Evolutionary conservation across 2,329 filamentous ascomycete genomes (phyloP), one percentile per base, ranked within the genome.

Genomic region (Neobulgaria alba): DNA sequence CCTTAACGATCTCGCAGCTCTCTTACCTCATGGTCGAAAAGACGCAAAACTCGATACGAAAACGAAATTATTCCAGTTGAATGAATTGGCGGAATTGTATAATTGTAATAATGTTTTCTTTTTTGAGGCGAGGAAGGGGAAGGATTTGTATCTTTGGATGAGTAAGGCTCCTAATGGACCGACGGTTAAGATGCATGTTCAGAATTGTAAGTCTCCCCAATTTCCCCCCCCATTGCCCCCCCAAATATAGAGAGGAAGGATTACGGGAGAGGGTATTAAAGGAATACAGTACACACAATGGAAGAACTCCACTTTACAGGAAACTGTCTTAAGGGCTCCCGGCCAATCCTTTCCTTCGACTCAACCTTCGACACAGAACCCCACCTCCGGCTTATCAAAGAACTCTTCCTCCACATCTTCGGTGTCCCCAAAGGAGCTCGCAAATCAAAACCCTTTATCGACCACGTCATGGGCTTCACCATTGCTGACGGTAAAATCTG

Each of bases 1-100:
- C 32, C 74, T 98, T 48, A 85, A 89, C 58, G 92, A 98, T 59
- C 72, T 98, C 35, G 79, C 87, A 43, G 75, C 83, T 20, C 79
- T 98, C 64, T 79, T 98, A 51, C 92, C 92, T 2, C 92, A 98
- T 63, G 81, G 82, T 51, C 80, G 87, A 59, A 95, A 94, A 68
- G 92, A 98, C 62, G 87, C 85, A 55, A 98, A 98, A 66, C 85
- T 95, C 52, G 92, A 98, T 63, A 92, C 87, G 39, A 96, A 96
- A 67, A 89, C 85, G 29, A 88, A 92, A 69, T 73, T 88, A 54
- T 74, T 79, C 73, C 71, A 84, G 60, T 75, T 94, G 38, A 92
- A 92, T 66, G 85, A 89, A 57, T 58, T 68, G 30, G 58, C 67
- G 55, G 77, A 82, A 50, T 73, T 95, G 20, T 92, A 93, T 71